Evolutionary conservation across 495 filamentous ascomycete species (phyloP).

Genomic region (Aspergillus cavernicola): DNA sequence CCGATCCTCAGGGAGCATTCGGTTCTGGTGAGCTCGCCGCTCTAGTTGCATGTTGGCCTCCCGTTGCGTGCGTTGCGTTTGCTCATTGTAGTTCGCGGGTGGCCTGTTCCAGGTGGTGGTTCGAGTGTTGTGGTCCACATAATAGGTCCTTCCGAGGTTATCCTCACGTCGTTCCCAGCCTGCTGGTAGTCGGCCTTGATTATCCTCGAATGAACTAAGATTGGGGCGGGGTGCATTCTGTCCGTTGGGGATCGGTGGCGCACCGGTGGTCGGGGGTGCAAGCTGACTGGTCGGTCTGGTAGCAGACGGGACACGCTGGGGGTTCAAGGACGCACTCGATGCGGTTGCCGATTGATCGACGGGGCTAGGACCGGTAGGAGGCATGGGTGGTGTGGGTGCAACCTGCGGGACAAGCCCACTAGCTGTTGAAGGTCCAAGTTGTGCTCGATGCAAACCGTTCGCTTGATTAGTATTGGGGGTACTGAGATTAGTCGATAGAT

Average conservation of each 20-base stretch:
- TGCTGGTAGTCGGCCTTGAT: slow-evolving; percentile 83
- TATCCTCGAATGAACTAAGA: slow-evolving; percentile 92
- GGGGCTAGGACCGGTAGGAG: slow-evolving; percentile 29
- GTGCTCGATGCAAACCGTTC: slow-evolving; percentile 37
- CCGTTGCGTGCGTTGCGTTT: slow-evolving; percentile 70
- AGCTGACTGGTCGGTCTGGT: slow-evolving; percentile 30
- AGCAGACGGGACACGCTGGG: slow-evolving; percentile 38
- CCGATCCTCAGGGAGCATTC: slow-evolving; percentile 92
- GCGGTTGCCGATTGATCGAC: slow-evolving; percentile 27
- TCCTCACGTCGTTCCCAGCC: slow-evolving; percentile 97
- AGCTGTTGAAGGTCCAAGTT: slow-evolving; percentile 35
- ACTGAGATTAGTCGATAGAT: slow-evolving; percentile 83
- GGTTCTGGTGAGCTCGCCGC: slow-evolving; percentile 87
- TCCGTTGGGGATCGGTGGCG: slow-evolving; percentile 40
- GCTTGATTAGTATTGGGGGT: slow-evolving; percentile 48
- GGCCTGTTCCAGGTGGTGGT: slow-evolving; percentile 95
- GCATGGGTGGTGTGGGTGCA: slow-evolving; percentile 26
- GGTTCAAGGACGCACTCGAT: slow-evolving; percentile 35
- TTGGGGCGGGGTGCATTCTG: slow-evolving; percentile 44
- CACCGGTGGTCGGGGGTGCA: slow-evolving; percentile 26
- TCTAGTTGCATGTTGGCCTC: slow-evolving; percentile 88
- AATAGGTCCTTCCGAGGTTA: slow-evolving; percentile 95
- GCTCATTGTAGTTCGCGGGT: slow-evolving; percentile 73
- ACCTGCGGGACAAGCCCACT: slow-evolving; percentile 42
- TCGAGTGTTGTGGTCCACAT: slow-evolving; percentile 96